Percentiles rank a stretch among this genome's conserved stretches.
phyloP scores from a whole-genome alignment of 1,284 basidiomycete species.

The Heliocybe sulcata region DNA sequence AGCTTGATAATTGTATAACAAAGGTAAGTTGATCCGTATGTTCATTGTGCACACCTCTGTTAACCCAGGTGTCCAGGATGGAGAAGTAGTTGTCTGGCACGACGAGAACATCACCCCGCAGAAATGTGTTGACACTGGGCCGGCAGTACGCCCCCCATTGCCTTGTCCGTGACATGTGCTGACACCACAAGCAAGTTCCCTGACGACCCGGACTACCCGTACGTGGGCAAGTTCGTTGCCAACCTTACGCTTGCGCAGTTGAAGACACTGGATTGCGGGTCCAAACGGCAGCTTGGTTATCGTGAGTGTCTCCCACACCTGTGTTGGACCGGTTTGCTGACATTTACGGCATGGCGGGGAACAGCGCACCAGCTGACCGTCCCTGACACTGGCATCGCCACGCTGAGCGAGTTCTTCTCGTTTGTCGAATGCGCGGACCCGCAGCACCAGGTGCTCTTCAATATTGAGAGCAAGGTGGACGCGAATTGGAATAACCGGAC shows the following conservation, averaged over 20 bases:
- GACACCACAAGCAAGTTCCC: constrained; percentile 26
- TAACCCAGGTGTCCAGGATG: no score
- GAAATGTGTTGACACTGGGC: constrained; percentile 63
- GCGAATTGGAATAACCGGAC: constrained; percentile 50
- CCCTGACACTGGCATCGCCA: constrained; percentile 64
- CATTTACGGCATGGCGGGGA: constrained; percentile 32
- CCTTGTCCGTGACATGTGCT: background rate
- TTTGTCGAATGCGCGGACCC: constrained; percentile 70
- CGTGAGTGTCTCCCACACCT: constrained; percentile 34
- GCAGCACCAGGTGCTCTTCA: constrained; percentile 52
- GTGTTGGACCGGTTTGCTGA: no score
- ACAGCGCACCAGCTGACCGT: constrained; percentile 41
- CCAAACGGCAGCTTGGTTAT: constrained; percentile 51
- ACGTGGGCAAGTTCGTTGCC: constrained; percentile 68
- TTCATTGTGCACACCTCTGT: no score
- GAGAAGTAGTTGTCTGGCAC: constrained; percentile 73
- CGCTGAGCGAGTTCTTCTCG: constrained; percentile 65
- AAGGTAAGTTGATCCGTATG: constrained; percentile 37
- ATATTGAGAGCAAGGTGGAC: constrained; percentile 79
- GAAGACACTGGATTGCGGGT: constrained; percentile 73
- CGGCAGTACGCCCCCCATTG: constrained; percentile 35
- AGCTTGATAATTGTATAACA: constrained; percentile 73
- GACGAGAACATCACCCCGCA: constrained; percentile 55
- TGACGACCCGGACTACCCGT: constrained; percentile 55
- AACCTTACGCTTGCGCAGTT: constrained; percentile 75